Percentiles rank a stretch among this genome's conserved stretches.
Conservation (phyloP, 805 yeast species). For the Pichia exigua region DNA sequence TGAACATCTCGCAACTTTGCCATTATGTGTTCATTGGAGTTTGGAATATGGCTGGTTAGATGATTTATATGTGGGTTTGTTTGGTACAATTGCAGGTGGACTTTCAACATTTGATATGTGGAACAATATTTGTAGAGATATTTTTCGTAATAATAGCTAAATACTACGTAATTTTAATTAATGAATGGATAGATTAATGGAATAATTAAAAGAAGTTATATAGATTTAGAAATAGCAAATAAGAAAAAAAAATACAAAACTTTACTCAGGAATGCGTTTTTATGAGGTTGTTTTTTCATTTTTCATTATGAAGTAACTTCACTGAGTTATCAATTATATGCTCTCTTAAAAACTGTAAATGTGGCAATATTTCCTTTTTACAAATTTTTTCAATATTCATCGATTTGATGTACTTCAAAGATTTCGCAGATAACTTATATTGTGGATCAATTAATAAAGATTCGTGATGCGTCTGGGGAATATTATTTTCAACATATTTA, state of each 20-base stretch:
- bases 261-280: neutral
- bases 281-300: neutral
- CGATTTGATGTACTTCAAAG: constrained; percentile 23
- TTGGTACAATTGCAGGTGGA: constrained; percentile 25
- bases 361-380: constrained; percentile 28
- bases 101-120: constrained; percentile 18
- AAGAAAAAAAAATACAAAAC: no score
- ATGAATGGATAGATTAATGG: no score
- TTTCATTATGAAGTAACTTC: neutral
- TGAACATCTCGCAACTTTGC: constrained; percentile 28
- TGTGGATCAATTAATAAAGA: constrained; percentile 12
- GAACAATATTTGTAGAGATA: constrained; percentile 13
- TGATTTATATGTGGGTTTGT: constrained; percentile 27
- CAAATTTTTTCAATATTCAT: constrained; percentile 24
- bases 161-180: no score
- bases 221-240: neutral
- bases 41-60: constrained; percentile 27
- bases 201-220: neutral
- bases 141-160: constrained; percentile 3
- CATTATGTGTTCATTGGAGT: constrained; percentile 33
- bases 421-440: constrained; percentile 12
- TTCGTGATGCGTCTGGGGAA: constrained; percentile 10
- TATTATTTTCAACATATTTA: constrained; percentile 8
- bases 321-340: no score
- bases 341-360: constrained; percentile 27